Evolutionary conservation across 2,329 filamentous ascomycete species (phyloP).

Genomic region (Mycosphaerelloides madeirae): DNA sequence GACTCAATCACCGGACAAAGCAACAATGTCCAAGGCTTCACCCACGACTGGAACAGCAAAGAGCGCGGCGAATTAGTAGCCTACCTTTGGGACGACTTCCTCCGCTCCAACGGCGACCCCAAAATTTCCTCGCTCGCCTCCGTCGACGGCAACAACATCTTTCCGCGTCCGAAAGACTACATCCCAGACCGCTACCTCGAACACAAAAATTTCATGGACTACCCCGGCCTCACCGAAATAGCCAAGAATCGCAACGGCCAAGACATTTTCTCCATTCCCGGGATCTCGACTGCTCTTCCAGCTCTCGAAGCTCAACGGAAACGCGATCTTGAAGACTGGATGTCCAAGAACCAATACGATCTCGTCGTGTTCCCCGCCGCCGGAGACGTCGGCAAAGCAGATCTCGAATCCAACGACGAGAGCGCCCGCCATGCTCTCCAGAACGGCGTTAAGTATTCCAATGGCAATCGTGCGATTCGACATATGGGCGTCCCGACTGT

Average conservation of each 20-base stretch:
- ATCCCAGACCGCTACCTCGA: slow-evolving; percentile 38
- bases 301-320: slow-evolving; percentile 48
- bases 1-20: slow-evolving; percentile 32
- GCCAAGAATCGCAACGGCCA: slow-evolving; percentile 23
- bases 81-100: slow-evolving; percentile 51
- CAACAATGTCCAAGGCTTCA: slow-evolving; percentile 41
- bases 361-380: slow-evolving; percentile 48
- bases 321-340: slow-evolving; percentile 49
- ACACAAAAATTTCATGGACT: slow-evolving; percentile 38
- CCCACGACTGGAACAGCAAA: slow-evolving; percentile 43
- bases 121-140: slow-evolving; percentile 36
- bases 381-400: slow-evolving; percentile 48
- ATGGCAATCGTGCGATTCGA: slow-evolving; percentile 50
- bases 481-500: slow-evolving; percentile 54
- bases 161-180: slow-evolving; percentile 35
- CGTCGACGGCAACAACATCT: slow-evolving; percentile 39
- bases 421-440: slow-evolving; percentile 38
- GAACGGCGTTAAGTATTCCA: slow-evolving; percentile 52
- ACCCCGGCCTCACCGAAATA: slow-evolving; percentile 31
- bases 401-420: slow-evolving; percentile 41
- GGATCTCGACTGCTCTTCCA: slow-evolving; percentile 41
- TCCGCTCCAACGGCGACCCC: slow-evolving; percentile 40
- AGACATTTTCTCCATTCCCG: slow-evolving; percentile 38
- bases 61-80: slow-evolving; percentile 49
- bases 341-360: slow-evolving; percentile 39